A percentile compares a stretch with the other conserved stretches of the same genome.
phyloP scores from a whole-genome alignment of 805 yeast species.

The Yamadazyma sp. region DNA sequence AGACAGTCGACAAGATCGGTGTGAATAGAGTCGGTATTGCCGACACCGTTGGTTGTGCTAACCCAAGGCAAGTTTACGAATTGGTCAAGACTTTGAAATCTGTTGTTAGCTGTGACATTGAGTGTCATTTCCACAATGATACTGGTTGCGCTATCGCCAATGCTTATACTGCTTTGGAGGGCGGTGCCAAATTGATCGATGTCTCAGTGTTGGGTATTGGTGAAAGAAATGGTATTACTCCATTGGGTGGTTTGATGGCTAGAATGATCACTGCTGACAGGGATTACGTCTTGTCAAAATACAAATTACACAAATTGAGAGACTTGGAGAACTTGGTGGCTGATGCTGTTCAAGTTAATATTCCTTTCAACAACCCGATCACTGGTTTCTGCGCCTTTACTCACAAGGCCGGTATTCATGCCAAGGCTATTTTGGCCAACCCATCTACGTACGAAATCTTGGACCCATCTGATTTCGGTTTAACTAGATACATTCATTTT shows the following conservation, averaged over 20 bases:
- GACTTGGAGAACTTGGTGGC: constrained; percentile 96
- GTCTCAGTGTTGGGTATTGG: constrained; percentile 97
- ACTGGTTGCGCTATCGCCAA: constrained; percentile 99
- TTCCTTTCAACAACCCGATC: constrained; percentile 97
- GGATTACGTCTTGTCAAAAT: constrained; percentile 90
- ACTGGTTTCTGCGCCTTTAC: constrained; percentile 99
- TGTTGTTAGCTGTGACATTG: constrained; percentile 95
- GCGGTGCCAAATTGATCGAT: constrained; percentile 93
- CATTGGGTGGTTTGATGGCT: constrained; percentile 97
- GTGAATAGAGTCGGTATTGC: constrained; percentile 99
- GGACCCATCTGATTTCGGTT: constrained; percentile 92
- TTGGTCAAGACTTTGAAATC: constrained; percentile 89
- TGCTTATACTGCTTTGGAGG: constrained; percentile 97
- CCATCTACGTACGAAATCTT: constrained; percentile 98
- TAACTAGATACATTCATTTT: constrained; percentile 93
- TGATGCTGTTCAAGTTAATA: constrained; percentile 93
- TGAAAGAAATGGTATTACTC: constrained; percentile 98
- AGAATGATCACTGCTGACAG: constrained; percentile 99
- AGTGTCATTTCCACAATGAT: constrained; percentile 98
- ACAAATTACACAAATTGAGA: constrained; percentile 92
- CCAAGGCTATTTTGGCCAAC: constrained; percentile 96
- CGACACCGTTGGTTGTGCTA: constrained; percentile 98
- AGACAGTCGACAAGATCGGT: constrained; percentile 95
- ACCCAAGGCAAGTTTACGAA: constrained; percentile 98
- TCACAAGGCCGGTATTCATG: constrained; percentile 99